Base-by-base conservation (phyloP, 2,329 filamentous ascomycete species). In the Pyrenophora tritici-repentis region DNA sequence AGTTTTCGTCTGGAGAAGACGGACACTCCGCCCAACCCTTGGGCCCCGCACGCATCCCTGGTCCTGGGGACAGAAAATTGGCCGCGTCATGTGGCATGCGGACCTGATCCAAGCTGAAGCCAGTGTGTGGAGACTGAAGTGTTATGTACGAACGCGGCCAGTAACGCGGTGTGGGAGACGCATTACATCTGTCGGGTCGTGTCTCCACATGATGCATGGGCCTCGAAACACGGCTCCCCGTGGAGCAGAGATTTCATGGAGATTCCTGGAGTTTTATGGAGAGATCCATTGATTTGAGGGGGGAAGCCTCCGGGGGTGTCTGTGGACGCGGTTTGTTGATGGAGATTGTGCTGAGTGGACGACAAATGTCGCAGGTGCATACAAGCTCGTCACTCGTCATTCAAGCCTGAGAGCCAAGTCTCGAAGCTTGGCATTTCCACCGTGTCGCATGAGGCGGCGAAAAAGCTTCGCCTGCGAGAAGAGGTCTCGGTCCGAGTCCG, bases 1-100 rank as follows among this genome's bases (percentile, higher is more conserved):
- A 36, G 29, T 45, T 40, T 26, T 34, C 39, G 29, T 36, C 34
- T 47, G 18, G 16, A 42, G 40, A 39, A 12, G 36, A 24, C 46
- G 47, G 41, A 36, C 18, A 42, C 44, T 37, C 52, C 36, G 53
- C 41, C 49, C 49, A 43, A 49, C 34, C 34, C 37, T 20, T 29
- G 45, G 41, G 29, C 34, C 39, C 36, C 47, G 38, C 42, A 40
- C 13, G 6, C 38, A 26, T 22, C 38, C 41, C 26, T 38, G 34
- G 18, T 18, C 24, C 35, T 39, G 49, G 38, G 26, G 17, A 42
- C 29, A 39, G 39, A 32, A 33, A 24, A 26, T 32, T 34, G 20
- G 49, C 38, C n/a, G 49, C 26, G 39, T 39, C 34, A 43, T 33
- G 44, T 40, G 49, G 26, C 12, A 40, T 26, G 22, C 22, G 13